These are phyloP conservation scores for Speleostelium caveatum DNA, from an alignment of 78 protist genomes.

Conservation along the genomic window DNA sequence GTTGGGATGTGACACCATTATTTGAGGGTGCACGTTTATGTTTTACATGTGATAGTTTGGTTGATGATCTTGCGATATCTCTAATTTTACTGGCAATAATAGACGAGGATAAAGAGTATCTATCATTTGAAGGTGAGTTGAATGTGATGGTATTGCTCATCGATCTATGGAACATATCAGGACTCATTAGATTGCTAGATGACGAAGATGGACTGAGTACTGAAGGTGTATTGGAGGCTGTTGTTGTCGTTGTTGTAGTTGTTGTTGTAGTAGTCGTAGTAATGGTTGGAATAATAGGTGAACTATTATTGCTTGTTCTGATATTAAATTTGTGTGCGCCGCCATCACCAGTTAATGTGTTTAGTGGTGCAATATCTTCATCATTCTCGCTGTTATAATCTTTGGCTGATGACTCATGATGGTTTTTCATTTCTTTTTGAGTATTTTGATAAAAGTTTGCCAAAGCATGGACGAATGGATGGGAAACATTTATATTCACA, in stretches of 20 bases:
- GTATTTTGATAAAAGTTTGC: conserved; percentile 64
- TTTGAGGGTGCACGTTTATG: conserved; percentile 25
- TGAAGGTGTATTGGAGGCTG: neutral
- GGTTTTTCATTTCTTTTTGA: conserved; percentile 4
- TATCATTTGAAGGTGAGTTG: neutral
- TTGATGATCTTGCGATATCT: conserved; percentile 52
- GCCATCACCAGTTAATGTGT: no score
- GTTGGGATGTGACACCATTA: no score
- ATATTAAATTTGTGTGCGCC: neutral
- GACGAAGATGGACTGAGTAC: neutral
- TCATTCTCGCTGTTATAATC: neutral
- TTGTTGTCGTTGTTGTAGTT: neutral
- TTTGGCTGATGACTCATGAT: neutral
- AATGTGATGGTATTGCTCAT: neutral
- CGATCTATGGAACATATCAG: neutral
- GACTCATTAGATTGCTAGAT: neutral
- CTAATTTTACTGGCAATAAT: conserved; percentile 28
- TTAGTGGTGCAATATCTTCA: neutral
- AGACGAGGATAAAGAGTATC: neutral
- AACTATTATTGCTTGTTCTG: neutral
- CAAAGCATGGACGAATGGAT: conserved; percentile 54
- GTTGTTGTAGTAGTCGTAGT: neutral
- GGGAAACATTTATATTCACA: conserved; percentile 49
- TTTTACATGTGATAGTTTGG: conserved; percentile 14
- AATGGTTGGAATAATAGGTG: neutral